A percentile compares a stretch with the other conserved stretches of the same genome.
phyloP scores from a whole-genome alignment of 2,329 filamentous ascomycete species.

The Trichoderma sp. region DNA sequence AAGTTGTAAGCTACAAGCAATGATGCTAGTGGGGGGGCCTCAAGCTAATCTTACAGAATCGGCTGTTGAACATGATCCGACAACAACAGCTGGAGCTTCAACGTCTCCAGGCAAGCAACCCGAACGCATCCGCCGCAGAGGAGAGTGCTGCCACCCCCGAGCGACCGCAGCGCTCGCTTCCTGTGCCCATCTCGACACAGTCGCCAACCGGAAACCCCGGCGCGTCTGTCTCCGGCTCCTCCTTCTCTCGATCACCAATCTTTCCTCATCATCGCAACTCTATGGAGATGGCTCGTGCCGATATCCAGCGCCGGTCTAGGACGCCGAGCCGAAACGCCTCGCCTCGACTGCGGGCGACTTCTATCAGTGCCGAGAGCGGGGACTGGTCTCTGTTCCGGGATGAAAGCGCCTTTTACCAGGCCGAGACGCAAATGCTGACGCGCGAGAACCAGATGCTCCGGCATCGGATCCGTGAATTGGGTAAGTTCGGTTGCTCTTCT shows the following conservation, averaged over 20 bases:
- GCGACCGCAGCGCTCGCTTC: slow-evolving; percentile 43
- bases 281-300: slow-evolving; percentile 60
- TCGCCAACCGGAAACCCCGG: slow-evolving; percentile 37
- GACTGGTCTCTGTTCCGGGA: slow-evolving; percentile 69
- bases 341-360: slow-evolving; percentile 59
- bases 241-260: slow-evolving; percentile 55
- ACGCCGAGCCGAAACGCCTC: slow-evolving; percentile 62
- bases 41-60: slow-evolving; percentile 55
- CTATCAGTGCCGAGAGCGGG: slow-evolving; percentile 60
- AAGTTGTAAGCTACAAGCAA: slow-evolving; percentile 58
- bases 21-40: background rate
- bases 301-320: slow-evolving; percentile 59
- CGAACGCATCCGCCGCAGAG: slow-evolving; percentile 49
- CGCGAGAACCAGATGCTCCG: slow-evolving; percentile 84
- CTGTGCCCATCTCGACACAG: slow-evolving; percentile 42
- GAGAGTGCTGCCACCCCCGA: slow-evolving; percentile 54
- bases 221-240: slow-evolving; percentile 43
- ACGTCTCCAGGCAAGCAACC: slow-evolving; percentile 55
- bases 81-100: slow-evolving; percentile 72
- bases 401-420: slow-evolving; percentile 78
- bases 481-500: slow-evolving; percentile 48
- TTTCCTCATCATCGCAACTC: slow-evolving; percentile 58
- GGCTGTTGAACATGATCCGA: slow-evolving; percentile 75
- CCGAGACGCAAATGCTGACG: slow-evolving; percentile 75
- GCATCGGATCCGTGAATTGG: slow-evolving; percentile 71